Conservation (phyloP, 2,329 filamentous ascomycete genomes). For the Polytolypa hystricis region DNA sequence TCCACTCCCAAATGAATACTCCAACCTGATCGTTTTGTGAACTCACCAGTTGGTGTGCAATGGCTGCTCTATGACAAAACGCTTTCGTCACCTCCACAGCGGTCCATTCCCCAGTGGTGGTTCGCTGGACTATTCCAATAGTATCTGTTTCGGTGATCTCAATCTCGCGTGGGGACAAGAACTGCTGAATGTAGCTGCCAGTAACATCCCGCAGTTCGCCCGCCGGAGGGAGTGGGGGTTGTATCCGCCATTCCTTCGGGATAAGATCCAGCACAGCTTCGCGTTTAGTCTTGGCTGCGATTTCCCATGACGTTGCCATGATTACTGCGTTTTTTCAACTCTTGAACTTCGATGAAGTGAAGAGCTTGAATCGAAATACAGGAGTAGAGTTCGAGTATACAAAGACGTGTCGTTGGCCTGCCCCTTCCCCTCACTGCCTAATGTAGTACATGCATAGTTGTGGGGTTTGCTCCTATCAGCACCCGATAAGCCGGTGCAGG, state of each 20-base stretch:
- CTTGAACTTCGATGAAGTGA: neutral
- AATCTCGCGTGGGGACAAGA: constrained; percentile 42
- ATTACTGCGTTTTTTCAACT: neutral
- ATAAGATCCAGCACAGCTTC: constrained; percentile 44
- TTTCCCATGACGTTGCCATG: constrained; percentile 35
- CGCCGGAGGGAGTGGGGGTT: constrained; percentile 34
- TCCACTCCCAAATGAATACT: neutral
- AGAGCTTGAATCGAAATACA: no score
- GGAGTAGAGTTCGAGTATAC: no score
- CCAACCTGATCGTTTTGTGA: constrained; percentile 15
- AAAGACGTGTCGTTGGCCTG: no score
- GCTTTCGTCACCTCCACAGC: constrained; percentile 45
- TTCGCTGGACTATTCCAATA: constrained; percentile 44
- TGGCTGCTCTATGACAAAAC: constrained; percentile 45
- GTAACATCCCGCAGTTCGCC: constrained; percentile 47
- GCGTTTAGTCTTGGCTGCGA: constrained; percentile 42
- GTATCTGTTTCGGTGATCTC: constrained; percentile 52
- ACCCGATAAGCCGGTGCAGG: no score
- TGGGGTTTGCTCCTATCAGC: no score
- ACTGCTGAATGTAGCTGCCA: constrained; percentile 46
- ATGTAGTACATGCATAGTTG: no score
- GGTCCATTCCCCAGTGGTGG: constrained; percentile 44
- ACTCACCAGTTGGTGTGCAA: constrained; percentile 48
- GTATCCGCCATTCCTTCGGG: constrained; percentile 45
- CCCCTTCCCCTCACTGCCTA: no score